Percentiles rank a stretch among this genome's conserved stretches.
Evolutionary conservation across 2,329 filamentous ascomycete species (phyloP).

Genomic region (Hymenoscyphus scutula): DNA sequence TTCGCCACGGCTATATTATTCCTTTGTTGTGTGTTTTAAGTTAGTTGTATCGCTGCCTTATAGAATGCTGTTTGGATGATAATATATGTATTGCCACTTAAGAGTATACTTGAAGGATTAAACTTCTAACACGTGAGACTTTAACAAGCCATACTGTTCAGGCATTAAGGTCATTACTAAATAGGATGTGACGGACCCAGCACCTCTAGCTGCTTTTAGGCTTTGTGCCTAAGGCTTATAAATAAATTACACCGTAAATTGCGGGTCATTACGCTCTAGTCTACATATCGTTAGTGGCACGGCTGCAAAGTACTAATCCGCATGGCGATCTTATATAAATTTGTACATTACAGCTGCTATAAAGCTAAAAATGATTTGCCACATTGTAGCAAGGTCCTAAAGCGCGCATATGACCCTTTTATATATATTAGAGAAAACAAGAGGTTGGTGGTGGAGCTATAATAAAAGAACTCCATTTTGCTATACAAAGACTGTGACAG

Average conservation of each 20-base stretch:
- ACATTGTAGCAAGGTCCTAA: slow-evolving; percentile 2
- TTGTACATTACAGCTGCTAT: slow-evolving; percentile 7
- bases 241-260: slow-evolving; percentile 11
- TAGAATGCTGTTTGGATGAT: too few relatives aligned
- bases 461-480: slow-evolving; percentile 8
- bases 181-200: slow-evolving; percentile 7
- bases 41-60: too few relatives aligned
- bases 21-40: too few relatives aligned
- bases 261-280: slow-evolving; percentile 9
- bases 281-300: slow-evolving; percentile 8
- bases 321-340: slow-evolving; percentile 6
- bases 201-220: background rate
- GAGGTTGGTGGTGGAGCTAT: slow-evolving; percentile 7
- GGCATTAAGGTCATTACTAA: slow-evolving; percentile 13
- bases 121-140: too few relatives aligned
- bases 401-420: slow-evolving; percentile 5
- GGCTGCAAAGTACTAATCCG: slow-evolving; percentile 1
- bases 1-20: too few relatives aligned
- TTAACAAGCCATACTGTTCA: background rate
- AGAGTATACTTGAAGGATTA: too few relatives aligned
- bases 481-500: too few relatives aligned
- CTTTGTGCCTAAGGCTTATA: slow-evolving; percentile 7
- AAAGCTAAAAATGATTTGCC: slow-evolving; percentile 11
- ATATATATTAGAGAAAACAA: slow-evolving; percentile 8
- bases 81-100: too few relatives aligned